Conservation (phyloP, 2,329 filamentous ascomycete genomes). For the Ophiostoma quercus region DNA sequence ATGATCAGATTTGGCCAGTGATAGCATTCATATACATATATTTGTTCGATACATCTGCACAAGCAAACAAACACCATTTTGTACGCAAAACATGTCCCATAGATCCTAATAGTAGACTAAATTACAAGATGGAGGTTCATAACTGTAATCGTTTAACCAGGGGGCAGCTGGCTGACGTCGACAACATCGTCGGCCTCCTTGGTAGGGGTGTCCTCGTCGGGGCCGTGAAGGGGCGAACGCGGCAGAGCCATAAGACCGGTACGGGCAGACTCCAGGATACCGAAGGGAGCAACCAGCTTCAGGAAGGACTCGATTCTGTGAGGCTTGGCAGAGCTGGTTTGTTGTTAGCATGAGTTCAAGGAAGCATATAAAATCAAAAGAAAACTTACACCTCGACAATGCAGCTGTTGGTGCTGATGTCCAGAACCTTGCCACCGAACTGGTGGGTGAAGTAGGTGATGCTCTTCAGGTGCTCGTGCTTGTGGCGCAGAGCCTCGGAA, state of each 20-base stretch:
- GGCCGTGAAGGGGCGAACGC: slow-evolving; percentile 77
- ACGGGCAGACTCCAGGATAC: slow-evolving; percentile 90
- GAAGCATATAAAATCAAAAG: background rate
- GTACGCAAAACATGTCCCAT: slow-evolving; percentile 7
- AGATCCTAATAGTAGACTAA: slow-evolving; percentile 4
- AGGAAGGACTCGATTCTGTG: slow-evolving; percentile 94
- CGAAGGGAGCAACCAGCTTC: slow-evolving; percentile 89
- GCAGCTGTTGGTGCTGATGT: slow-evolving; percentile 97
- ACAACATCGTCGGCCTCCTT: slow-evolving; percentile 95
- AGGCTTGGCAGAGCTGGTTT: slow-evolving; percentile 76
- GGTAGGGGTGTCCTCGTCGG: slow-evolving; percentile 59
- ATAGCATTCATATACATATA: background rate
- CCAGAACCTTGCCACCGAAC: slow-evolving; percentile 93
- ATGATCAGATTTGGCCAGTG: background rate
- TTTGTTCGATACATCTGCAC: background rate
- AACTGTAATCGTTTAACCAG: slow-evolving; percentile 56
- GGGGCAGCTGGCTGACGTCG: slow-evolving; percentile 87
- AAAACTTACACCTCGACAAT: slow-evolving; percentile 84
- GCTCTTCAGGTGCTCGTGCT: slow-evolving; percentile 93
- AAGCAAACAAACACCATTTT: slow-evolving; percentile 4
- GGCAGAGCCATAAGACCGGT: slow-evolving; percentile 97
- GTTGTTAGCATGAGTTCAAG: slow-evolving; percentile 11
- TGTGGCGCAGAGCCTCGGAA: slow-evolving; percentile 87
- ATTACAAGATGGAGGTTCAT: background rate
- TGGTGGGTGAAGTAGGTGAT: slow-evolving; percentile 97